phyloP scores from a whole-genome alignment of 2,329 filamentous ascomycete genomes.

The Purpureocillium lavendulum region DNA sequence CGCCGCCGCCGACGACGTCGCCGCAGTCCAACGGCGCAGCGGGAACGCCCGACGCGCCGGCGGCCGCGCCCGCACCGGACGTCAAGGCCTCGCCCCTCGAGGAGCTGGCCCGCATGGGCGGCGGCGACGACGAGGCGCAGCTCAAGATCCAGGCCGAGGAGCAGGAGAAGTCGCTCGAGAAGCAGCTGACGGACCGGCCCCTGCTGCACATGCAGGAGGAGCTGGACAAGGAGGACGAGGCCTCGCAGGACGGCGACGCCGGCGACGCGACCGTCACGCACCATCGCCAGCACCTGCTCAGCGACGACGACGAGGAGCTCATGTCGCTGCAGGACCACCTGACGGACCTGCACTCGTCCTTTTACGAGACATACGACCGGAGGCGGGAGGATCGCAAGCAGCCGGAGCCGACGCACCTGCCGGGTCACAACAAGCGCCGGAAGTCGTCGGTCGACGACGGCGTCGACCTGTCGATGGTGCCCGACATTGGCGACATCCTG shows the following conservation, averaged over 20 bases:
- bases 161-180: slow-evolving; percentile 79
- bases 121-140: slow-evolving; percentile 56
- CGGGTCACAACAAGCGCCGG: slow-evolving; percentile 22
- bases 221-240: slow-evolving; percentile 68
- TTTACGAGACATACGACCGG: slow-evolving; percentile 76
- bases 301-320: slow-evolving; percentile 82
- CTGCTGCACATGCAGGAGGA: slow-evolving; percentile 87
- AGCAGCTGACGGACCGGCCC: slow-evolving; percentile 82
- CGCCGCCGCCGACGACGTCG: slow-evolving; percentile 1
- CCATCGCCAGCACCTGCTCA: slow-evolving; percentile 65
- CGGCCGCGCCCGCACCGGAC: slow-evolving; percentile 37
- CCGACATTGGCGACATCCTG: slow-evolving; percentile 81
- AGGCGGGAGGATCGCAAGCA: slow-evolving; percentile 28
- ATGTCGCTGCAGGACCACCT: slow-evolving; percentile 68
- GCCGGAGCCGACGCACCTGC: slow-evolving; percentile 23
- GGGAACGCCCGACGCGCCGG: slow-evolving; percentile 4
- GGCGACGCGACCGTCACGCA: slow-evolving; percentile 23
- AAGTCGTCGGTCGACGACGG: slow-evolving; percentile 27
- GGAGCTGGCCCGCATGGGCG: slow-evolving; percentile 68
- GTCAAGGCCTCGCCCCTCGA: slow-evolving; percentile 51
- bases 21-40: slow-evolving; percentile 7
- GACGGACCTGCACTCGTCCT: slow-evolving; percentile 64
- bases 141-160: slow-evolving; percentile 72
- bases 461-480: slow-evolving; percentile 48
- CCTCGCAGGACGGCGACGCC: slow-evolving; percentile 14